Evolutionary conservation across 192 early-diverging fungal genomes (phyloP).

Genomic region (Gonapodya sp.): DNA sequence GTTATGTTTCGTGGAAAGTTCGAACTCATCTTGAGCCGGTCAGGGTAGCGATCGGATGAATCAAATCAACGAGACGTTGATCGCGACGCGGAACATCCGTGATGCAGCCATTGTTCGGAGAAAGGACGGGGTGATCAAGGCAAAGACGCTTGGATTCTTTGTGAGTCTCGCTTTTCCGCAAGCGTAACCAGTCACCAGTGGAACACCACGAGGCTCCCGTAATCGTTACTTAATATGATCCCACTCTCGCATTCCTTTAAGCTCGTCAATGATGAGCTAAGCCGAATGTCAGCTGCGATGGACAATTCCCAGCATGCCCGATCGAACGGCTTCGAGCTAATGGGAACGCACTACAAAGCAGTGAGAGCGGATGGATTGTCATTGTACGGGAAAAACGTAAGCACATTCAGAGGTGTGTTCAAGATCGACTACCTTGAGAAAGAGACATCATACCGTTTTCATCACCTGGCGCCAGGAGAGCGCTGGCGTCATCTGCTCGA

Average conservation of each 20-base stretch:
- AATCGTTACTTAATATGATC: not conserved
- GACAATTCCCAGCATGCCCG: not conserved
- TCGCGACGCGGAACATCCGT: not conserved
- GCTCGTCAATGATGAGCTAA: not conserved
- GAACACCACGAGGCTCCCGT: too few species aligned
- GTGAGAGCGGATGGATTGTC: not conserved
- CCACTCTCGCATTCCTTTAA: not conserved
- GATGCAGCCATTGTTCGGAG: not conserved
- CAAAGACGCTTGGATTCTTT: not conserved
- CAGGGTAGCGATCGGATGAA: not conserved
- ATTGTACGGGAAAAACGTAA: not conserved
- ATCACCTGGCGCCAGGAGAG: not conserved
- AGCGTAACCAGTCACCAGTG: not conserved
- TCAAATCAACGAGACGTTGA: not conserved
- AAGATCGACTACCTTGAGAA: too few species aligned
- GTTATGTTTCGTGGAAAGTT: too few species aligned
- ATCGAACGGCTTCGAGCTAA: not conserved
- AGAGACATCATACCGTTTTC: not conserved
- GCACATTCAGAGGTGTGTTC: not conserved
- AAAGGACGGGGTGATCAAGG: not conserved
- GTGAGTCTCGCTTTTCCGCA: not conserved
- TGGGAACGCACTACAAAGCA: not conserved
- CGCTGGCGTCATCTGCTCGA: not conserved
- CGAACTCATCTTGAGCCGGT: too few species aligned
- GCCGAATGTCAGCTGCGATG: not conserved